Conservation (phyloP, 345 rosid genomes). For the Murraya paniculata region DNA sequence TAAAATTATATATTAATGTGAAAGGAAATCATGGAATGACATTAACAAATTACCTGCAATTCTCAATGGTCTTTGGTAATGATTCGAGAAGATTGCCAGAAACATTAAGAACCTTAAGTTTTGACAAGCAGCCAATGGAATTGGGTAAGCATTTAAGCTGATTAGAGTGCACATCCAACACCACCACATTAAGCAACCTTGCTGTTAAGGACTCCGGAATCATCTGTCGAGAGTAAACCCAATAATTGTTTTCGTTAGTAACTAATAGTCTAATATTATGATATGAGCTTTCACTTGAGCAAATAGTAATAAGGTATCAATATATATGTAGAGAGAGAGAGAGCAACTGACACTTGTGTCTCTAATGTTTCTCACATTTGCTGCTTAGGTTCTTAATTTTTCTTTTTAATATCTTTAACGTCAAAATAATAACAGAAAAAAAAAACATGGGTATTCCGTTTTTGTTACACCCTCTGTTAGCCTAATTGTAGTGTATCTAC, state of each 20-base stretch:
- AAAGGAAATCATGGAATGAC: not conserved
- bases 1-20: not conserved
- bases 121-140: conserved; percentile 79
- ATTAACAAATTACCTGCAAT: conserved; percentile 61
- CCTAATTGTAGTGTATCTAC: too few species aligned
- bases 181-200: conserved; percentile 69
- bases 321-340: not conserved
- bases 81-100: conserved; percentile 66
- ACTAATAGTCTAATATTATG: too few species aligned
- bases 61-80: conserved; percentile 68
- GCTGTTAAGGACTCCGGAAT: conserved; percentile 87
- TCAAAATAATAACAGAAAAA: too few species aligned
- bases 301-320: too few species aligned
- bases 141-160: conserved; percentile 72
- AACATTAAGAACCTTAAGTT: conserved; percentile 74
- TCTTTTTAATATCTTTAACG: too few species aligned
- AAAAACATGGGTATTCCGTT: too few species aligned
- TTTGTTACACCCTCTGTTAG: too few species aligned
- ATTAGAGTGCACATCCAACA: conserved; percentile 79
- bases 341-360: too few species aligned
- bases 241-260: not conserved
- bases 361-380: too few species aligned
- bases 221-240: conserved; percentile 33
- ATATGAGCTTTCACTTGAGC: too few species aligned
- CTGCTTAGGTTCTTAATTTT: too few species aligned